These are phyloP conservation scores for Citrullus amarus DNA, from an alignment of 306 rosid genomes.

Conservation along the genomic window DNA sequence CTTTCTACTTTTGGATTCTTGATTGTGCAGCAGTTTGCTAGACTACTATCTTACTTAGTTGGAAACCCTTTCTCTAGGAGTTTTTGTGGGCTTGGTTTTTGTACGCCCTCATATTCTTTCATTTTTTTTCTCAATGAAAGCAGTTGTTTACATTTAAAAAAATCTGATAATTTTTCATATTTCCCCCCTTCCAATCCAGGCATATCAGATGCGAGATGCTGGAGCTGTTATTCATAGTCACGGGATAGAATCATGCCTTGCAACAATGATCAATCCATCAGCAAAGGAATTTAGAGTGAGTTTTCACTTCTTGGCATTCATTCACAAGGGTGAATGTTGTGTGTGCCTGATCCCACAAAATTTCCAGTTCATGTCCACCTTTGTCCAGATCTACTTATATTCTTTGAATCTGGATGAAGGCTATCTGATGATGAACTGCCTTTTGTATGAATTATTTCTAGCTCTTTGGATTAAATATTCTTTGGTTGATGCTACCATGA, in stretches of 20 bases:
- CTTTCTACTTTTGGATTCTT: not conserved
- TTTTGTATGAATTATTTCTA: not conserved
- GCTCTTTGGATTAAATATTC: not conserved
- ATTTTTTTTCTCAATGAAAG: no score
- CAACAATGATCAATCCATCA: slow-evolving; percentile 73
- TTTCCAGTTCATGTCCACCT: not conserved
- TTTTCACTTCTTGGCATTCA: slow-evolving; percentile 5
- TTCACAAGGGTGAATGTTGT: not conserved
- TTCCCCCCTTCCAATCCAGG: slow-evolving; percentile 25
- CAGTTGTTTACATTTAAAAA: no score
- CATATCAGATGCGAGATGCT: slow-evolving; percentile 70
- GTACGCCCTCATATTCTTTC: no score
- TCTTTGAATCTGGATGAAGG: not conserved
- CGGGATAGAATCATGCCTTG: slow-evolving; percentile 85
- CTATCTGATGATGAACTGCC: not conserved
- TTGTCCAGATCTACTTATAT: not conserved
- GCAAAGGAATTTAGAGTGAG: slow-evolving; percentile 91
- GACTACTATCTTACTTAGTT: not conserved
- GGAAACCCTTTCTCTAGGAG: no score
- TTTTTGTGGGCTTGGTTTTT: no score
- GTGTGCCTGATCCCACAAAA: not conserved
- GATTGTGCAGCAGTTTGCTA: not conserved
- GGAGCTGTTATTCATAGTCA: slow-evolving; percentile 92
- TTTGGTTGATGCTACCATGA: not conserved
- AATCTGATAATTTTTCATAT: not conserved